Evolutionary conservation across 768 basidiomycete species (phyloP).

Genomic region (Tricholoma furcatifolium): DNA sequence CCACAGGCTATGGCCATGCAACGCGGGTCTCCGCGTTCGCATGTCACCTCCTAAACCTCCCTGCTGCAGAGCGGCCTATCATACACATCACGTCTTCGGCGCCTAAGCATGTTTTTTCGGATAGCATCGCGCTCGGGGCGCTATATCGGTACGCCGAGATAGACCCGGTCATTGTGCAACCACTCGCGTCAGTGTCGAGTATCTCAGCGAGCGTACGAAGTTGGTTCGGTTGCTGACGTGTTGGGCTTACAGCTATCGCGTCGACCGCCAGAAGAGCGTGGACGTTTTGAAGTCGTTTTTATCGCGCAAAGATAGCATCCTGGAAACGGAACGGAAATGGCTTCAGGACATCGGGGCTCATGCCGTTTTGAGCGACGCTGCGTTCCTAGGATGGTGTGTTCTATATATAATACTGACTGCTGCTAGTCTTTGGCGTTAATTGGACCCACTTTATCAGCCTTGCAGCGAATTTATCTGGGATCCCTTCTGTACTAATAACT

Average conservation of each 20-base stretch:
- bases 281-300: constrained; percentile 62
- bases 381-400: constrained; percentile 73
- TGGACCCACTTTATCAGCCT: constrained; percentile 42
- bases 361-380: constrained; percentile 74
- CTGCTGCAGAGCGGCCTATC: constrained; percentile 35
- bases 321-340: constrained; percentile 60
- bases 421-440: background rate
- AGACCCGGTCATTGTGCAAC: constrained; percentile 80
- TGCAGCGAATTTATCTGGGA: constrained; percentile 58
- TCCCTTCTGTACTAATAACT: constrained; percentile 74
- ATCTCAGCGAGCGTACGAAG: background rate
- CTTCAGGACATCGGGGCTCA: constrained; percentile 47
- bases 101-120: constrained; percentile 66
- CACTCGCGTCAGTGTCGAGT: constrained; percentile 57
- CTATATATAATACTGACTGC: background rate
- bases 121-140: constrained; percentile 62
- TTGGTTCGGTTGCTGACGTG: constrained; percentile 7
- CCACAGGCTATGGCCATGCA: constrained; percentile 79
- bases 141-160: constrained; percentile 69
- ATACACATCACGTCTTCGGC: constrained; percentile 75
- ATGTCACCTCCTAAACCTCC: constrained; percentile 51
- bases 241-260: constrained; percentile 52
- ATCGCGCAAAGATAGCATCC: constrained; percentile 46
- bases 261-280: constrained; percentile 71
- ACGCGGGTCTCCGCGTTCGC: constrained; percentile 79